Evolutionary conservation across 768 basidiomycete genomes (phyloP).

Genomic region (Hericium rajendrae): DNA sequence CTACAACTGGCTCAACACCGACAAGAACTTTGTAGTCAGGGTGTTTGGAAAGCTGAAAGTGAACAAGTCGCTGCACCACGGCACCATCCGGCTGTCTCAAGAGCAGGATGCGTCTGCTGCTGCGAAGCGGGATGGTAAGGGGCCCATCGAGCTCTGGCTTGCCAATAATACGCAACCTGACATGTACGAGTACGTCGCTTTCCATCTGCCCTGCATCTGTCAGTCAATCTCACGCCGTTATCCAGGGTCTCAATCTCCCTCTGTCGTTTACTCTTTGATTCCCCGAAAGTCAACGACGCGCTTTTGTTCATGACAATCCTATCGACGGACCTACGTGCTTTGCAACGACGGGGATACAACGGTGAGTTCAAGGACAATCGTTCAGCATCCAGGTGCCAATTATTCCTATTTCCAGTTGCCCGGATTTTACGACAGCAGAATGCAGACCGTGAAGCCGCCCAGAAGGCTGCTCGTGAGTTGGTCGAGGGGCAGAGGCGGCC

Average conservation of each 20-base stretch:
- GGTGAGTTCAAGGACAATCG: conserved; percentile 30
- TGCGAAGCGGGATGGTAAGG: conserved; percentile 41
- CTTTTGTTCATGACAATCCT: conserved; percentile 90
- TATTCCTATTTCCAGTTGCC: conserved; percentile 47
- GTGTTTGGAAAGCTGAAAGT: conserved; percentile 56
- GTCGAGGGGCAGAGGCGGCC: conserved; percentile 22
- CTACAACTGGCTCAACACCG: conserved; percentile 54
- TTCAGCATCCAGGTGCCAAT: conserved; percentile 16
- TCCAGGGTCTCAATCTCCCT: conserved; percentile 75
- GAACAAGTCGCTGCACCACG: conserved; percentile 49
- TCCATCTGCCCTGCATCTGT: neutral
- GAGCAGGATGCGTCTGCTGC: conserved; percentile 69
- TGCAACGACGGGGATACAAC: conserved; percentile 81
- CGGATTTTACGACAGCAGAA: conserved; percentile 81
- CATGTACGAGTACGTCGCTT: conserved; percentile 77
- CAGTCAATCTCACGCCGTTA: neutral
- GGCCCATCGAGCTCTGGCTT: conserved; percentile 69
- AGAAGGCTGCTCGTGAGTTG: conserved; percentile 34
- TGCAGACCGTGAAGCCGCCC: conserved; percentile 49
- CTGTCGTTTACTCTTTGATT: conserved; percentile 69
- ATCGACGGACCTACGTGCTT: conserved; percentile 75
- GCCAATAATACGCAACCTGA: conserved; percentile 69
- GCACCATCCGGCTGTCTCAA: conserved; percentile 36
- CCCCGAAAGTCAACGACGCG: conserved; percentile 76
- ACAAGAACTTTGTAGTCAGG: conserved; percentile 61